Evolutionary conservation across 305 asterid species (phyloP), one percentile per base, ranked within the genome.

Genomic region (Stenogyne calaminthoides): DNA sequence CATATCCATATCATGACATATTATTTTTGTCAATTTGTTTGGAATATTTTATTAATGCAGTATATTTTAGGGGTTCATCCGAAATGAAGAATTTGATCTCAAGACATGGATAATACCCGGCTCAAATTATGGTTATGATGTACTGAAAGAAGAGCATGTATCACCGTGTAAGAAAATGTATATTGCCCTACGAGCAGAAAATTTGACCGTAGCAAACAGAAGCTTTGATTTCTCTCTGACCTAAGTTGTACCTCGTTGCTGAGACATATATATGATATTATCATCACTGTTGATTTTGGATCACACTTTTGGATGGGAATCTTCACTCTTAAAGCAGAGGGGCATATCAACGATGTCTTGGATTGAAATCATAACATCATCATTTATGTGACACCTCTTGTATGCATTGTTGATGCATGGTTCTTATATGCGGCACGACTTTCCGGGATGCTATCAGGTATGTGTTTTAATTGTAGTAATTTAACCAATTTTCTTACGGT

Each of bases 391-490:
- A 93, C 68, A 80, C 84, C 51, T 84, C 97, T 25, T 88, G 89
- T 40, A 83, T 93, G 34, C 91, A n/a, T n/a, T n/a, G n/a, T 91
- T 27, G 98, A 93, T 71, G 98, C 98, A 93, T 52, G 97, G 96
- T 4, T 93, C 98, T 25, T 89, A 84, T 74, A 89, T 91, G 96
- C 80, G 88, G 6, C 90, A 91, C 1, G 96, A 89, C 74, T 83
- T 91, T 71, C 97, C 97, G 0, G 82, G 84, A 61, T 89, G 97
- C 82, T 93, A 90, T 75, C 97, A 94, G 97, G 98, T 93, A 6
- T 2, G 5, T 15, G 9, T 36, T 29, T 36, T n/a, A 16, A 3
- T 55, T 18, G 20, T 36, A 6, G 40, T 36, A 36, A 11, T 10
- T 44, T 44, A 44, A 37, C 36, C 36, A 32, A 32, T 32, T 32